Percentiles rank a stretch among this genome's conserved stretches.
Evolutionary conservation across 139 green algal genomes (phyloP).

Genomic region (Chlorella sp.): DNA sequence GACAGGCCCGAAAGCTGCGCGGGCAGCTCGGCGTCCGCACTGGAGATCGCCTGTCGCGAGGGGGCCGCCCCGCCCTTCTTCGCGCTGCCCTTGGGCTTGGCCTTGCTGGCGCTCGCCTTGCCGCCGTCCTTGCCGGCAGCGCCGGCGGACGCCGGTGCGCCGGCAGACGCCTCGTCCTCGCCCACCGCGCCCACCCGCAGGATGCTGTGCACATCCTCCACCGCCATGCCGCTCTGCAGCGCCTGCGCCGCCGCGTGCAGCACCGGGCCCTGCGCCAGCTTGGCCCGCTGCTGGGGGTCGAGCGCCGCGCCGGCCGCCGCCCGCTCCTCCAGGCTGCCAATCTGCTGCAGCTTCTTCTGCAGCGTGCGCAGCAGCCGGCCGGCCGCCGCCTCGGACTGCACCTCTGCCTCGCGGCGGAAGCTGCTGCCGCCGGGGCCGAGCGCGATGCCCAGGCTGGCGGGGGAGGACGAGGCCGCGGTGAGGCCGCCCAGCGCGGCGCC

Average conservation of each 20-base stretch:
- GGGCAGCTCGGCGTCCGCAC: too few relatives aligned
- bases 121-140: neutral
- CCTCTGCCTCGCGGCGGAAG: slow-evolving; percentile 24
- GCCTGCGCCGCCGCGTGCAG: slow-evolving; percentile 52
- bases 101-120: neutral
- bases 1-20: too few relatives aligned
- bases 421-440: neutral
- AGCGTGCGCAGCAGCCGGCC: slow-evolving; percentile 56
- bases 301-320: slow-evolving; percentile 34
- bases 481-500: neutral
- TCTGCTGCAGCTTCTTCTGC: slow-evolving; percentile 87
- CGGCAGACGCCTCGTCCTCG: neutral
- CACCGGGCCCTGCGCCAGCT: slow-evolving; percentile 55
- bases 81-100: neutral
- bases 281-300: slow-evolving; percentile 80
- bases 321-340: slow-evolving; percentile 50
- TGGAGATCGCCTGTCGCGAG: too few relatives aligned
- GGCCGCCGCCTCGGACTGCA: slow-evolving; percentile 18
- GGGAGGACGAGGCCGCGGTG: neutral
- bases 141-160: neutral
- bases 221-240: slow-evolving; percentile 48
- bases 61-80: too few relatives aligned
- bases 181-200: neutral
- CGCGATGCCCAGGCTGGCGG: neutral
- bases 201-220: slow-evolving; percentile 33